Evolutionary conservation across 2,329 filamentous ascomycete species (phyloP), one percentile per base, ranked within the genome.

Genomic region (Nakataea oryzae): DNA sequence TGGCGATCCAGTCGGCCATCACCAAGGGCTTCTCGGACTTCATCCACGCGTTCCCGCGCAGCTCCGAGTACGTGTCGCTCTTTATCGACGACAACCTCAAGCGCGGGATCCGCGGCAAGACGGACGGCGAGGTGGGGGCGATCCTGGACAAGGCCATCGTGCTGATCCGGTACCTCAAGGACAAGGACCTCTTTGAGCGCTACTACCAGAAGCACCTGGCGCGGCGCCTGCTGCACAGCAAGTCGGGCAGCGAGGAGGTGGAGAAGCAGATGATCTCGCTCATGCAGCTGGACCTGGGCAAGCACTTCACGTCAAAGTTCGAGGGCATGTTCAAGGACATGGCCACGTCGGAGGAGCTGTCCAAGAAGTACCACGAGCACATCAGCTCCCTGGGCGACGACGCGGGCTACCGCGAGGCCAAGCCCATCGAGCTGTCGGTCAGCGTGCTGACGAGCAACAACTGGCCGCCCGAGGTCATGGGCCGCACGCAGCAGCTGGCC

Each of bases 241-340:
- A 95, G 69, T 93, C 91, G 0, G 88, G 96, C 67, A 96, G 90
- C 71, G 88, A 91, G 66, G 93, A 97, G 69, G 91, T 92, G 0
- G 95, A 99, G 75, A 93, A 93, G 72, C 89, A 95, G 70, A 96
- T 99, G 85, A 95, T 99, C 61, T 89, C 88, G 0, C 90, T 93
- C 66, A 97, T 99, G 92, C 97, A 97, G 81, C 86, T 95, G 70
- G 93, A 97, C 73, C 86, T 97, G 61, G 95, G 95, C 54, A 96
- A 96, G 72, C 88, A 92, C 67, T 97, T 97, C 72, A 97, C 95
- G 0, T 80, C 86, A 70, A 96, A 96, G 72, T 85, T 99, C 57
- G 95, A 99, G 71, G 90, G 92, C 66, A 97, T 99, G 92, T 97
- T 99, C 79, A 93, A 92, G 75, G 95, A 99, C 70, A 93, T 97